Conservation (phyloP, 2,329 filamentous ascomycete genomes). For the Magnaporthiopsis incrustans region DNA sequence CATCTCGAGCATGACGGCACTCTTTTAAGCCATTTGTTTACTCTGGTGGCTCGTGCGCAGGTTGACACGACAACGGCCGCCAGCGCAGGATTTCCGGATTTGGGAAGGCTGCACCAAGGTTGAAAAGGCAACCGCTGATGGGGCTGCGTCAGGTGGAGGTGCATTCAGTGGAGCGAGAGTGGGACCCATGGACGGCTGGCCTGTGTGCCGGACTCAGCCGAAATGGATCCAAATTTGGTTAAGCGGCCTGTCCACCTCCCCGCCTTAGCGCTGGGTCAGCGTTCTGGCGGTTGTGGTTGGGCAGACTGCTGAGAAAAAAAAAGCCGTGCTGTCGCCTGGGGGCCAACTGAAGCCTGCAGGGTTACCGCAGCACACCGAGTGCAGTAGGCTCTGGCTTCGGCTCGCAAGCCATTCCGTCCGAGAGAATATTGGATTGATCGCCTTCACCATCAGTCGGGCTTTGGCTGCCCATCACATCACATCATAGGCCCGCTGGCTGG, state of each 20-base stretch:
- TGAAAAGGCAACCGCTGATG: constrained; percentile 1
- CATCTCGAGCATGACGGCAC: neutral
- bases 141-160: neutral
- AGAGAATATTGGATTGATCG: neutral
- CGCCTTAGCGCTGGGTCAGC: too few species aligned
- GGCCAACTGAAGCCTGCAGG: neutral
- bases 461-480: neutral
- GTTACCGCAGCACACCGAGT: neutral
- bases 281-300: too few species aligned
- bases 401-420: neutral
- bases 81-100: neutral
- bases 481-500: neutral
- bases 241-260: too few species aligned
- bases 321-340: neutral
- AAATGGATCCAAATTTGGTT: neutral
- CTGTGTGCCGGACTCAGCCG: neutral
- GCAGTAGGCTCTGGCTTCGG: neutral
- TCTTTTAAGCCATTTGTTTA: constrained; percentile 15
- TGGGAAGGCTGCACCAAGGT: neutral
- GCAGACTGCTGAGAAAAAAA: too few species aligned
- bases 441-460: neutral
- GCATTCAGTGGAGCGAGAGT: neutral
- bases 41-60: constrained; percentile 1
- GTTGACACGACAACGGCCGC: constrained; percentile 4
- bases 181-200: neutral